Conservation (phyloP, 192 early-diverging fungal species). For the Coemansia sp. region DNA sequence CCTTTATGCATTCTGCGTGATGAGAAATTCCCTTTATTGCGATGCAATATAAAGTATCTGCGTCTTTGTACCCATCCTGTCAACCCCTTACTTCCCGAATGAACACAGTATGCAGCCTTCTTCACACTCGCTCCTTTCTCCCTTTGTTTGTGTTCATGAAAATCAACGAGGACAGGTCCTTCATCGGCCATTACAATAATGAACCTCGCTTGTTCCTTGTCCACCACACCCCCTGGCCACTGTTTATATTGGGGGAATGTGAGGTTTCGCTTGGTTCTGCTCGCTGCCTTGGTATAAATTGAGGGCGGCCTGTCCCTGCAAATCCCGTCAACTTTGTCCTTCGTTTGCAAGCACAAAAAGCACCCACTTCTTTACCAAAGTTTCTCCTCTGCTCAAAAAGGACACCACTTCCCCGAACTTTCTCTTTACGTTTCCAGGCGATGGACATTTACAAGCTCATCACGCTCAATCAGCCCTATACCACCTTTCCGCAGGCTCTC, state of each 20-base stretch:
- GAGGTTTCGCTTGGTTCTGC: too few species aligned
- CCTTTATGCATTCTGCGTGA: slow-evolving; percentile 15
- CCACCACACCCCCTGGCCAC: neutral
- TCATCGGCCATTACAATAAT: slow-evolving; percentile 25
- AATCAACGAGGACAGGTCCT: slow-evolving; percentile 11
- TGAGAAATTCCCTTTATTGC: slow-evolving; percentile 6
- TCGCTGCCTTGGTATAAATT: too few species aligned
- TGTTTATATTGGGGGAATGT: too few species aligned
- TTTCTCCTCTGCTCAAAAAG: neutral
- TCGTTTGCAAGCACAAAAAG: neutral
- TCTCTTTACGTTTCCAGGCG: too few species aligned
- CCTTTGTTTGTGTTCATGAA: slow-evolving; percentile 13
- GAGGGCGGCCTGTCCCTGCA: neutral
- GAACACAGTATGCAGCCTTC: slow-evolving; percentile 8
- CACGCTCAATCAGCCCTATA: slow-evolving; percentile 37
- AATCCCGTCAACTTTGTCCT: too few species aligned
- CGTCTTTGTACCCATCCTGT: slow-evolving; percentile 5
- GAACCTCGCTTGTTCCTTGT: slow-evolving; percentile 17
- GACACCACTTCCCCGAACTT: too few species aligned
- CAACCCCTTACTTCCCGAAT: slow-evolving; percentile 16
- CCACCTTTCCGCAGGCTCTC: slow-evolving; percentile 50
- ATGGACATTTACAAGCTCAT: slow-evolving; percentile 52
- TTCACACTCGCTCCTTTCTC: slow-evolving; percentile 16
- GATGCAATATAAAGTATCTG: slow-evolving; percentile 4
- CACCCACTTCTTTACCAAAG: neutral